phyloP scores from a whole-genome alignment of 805 yeast genomes.

The Candida orba region DNA sequence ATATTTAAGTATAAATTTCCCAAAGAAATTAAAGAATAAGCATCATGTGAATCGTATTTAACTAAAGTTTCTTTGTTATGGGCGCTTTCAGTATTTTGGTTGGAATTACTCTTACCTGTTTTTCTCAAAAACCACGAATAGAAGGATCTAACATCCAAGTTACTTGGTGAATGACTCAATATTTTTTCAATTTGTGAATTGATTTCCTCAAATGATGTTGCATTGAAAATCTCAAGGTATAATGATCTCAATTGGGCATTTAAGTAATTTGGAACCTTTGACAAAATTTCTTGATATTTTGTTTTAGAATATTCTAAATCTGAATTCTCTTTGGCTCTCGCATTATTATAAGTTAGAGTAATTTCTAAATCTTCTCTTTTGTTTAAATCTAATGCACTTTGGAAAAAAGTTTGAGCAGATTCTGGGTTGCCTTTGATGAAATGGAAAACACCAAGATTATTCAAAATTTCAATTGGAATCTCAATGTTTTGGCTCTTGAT shows the following conservation, averaged over 20 bases:
- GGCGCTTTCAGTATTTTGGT: constrained; percentile 55
- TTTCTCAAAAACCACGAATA: constrained; percentile 81
- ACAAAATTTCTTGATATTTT: constrained; percentile 49
- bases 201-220: constrained; percentile 33
- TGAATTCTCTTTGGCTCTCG: constrained; percentile 59
- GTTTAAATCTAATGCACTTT: constrained; percentile 35
- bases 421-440: constrained; percentile 55
- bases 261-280: constrained; percentile 58
- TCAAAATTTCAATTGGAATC: constrained; percentile 52
- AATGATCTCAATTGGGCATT: constrained; percentile 70
- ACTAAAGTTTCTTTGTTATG: constrained; percentile 84
- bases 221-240: constrained; percentile 48
- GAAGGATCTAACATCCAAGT: constrained; percentile 81
- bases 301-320: constrained; percentile 21
- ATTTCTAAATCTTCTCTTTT: constrained; percentile 27
- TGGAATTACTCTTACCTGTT: constrained; percentile 37
- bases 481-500: constrained; percentile 26
- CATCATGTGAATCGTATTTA: constrained; percentile 78
- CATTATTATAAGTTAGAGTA: constrained; percentile 64
- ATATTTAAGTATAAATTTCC: constrained; percentile 81
- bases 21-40: constrained; percentile 80
- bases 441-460: constrained; percentile 81
- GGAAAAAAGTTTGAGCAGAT: constrained; percentile 51
- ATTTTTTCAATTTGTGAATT: constrained; percentile 49
- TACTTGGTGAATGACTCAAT: constrained; percentile 45